Percentiles rank a stretch among this genome's conserved stretches.
Conservation (phyloP, 306 rosid species). For the Vicia villosa region DNA sequence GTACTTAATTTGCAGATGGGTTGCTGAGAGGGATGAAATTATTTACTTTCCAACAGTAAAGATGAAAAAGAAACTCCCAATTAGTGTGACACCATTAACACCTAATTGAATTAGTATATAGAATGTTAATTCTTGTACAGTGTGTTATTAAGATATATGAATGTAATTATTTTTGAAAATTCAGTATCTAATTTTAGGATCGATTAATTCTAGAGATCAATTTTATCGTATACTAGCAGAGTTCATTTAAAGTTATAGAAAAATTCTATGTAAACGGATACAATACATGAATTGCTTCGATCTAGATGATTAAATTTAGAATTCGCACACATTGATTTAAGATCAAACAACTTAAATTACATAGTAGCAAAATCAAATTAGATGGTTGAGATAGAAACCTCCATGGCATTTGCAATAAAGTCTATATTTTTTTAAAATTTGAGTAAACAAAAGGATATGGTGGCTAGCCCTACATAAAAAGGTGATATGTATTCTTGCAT, state of each 20-base stretch:
- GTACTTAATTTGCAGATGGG: slow-evolving; percentile 57
- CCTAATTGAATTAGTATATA: slow-evolving; percentile 11
- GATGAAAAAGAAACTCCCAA: slow-evolving; percentile 77
- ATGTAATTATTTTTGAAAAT: background rate
- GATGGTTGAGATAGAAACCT: background rate
- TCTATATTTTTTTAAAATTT: background rate
- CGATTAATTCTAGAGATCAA: no score
- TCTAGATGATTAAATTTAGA: background rate
- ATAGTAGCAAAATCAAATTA: no score
- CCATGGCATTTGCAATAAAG: background rate
- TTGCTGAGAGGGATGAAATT: slow-evolving; percentile 64
- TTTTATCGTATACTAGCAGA: no score
- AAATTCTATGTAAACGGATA: no score
- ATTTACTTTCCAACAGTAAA: slow-evolving; percentile 79
- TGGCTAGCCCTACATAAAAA: background rate
- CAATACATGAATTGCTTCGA: no score
- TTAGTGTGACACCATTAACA: slow-evolving; percentile 48
- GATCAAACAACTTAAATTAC: no score
- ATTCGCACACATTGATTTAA: background rate
- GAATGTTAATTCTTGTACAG: slow-evolving; percentile 19
- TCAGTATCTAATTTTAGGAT: no score
- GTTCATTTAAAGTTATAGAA: no score
- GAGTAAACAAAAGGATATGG: slow-evolving; percentile 12
- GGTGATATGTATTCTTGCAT: slow-evolving; percentile 24
- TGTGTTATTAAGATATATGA: background rate